Evolutionary conservation across 345 rosid genomes (phyloP), one percentile per base, ranked within the genome.

Genomic region (Melaleuca alternifolia): DNA sequence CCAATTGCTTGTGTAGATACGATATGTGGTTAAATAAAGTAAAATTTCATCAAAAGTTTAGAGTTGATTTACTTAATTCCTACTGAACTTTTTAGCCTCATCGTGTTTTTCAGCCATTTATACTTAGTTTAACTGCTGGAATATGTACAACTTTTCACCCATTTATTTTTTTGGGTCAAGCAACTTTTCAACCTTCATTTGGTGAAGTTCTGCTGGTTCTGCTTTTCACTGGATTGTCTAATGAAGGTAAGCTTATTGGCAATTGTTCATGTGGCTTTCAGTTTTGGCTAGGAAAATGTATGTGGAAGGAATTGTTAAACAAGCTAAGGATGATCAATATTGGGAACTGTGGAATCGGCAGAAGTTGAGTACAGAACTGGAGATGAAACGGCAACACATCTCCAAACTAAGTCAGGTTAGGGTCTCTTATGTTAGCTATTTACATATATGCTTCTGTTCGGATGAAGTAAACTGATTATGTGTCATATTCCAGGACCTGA

Each of bases 311-410:
- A 90, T 95, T 88, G 88, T 94, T 71, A 95, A 94, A 91, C 99
- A 97, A 94, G 94, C 98, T 88, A 93, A 94, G 83, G 98, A 97
- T 89, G 87, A 89, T 84, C 95, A 87, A 83, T 96, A 95, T 87
- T 93, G 95, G 98, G 98, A 97, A 77, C 93, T 96, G 51, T 96
- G 99, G 99, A 93, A 93, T 92, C 93, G 90, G 88, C 99, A 93
- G 91, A 95, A 92, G 92, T 90, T 96, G 93, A 91, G 94, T 90
- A 90, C 95, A 85, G 99, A 94, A 90, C 93, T 96, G 90, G 99
- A 95, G 92, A 92, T 93, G 88, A 97, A 96, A 92, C 93, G 85
- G 91, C 92, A 85, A 33, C 93, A 88, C 85, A 93, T 96, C 77
- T 87, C 92, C 62, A 92, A 93, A 89, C 84, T 95, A 89, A 93